Evolutionary conservation across 106 monocot species (phyloP).

Genomic region (Narthecium ossifragum): DNA sequence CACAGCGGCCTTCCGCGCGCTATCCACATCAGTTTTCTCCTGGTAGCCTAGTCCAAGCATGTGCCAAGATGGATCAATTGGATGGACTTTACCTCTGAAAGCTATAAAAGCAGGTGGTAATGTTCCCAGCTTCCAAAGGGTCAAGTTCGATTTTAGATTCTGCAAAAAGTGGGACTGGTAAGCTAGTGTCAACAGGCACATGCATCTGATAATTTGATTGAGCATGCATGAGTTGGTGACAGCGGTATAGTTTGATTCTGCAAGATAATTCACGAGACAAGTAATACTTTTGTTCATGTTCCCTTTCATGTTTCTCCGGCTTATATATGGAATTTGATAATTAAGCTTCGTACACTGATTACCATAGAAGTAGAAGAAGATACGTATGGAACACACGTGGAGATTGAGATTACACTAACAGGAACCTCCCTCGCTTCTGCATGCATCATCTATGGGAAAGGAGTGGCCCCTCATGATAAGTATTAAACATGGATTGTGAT

Average conservation of each 20-base stretch:
- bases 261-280: not conserved
- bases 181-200: not conserved
- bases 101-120: conserved; percentile 89
- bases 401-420: not conserved
- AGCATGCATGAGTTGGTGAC: not conserved
- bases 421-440: no score
- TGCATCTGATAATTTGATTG: no score
- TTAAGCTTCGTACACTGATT: no score
- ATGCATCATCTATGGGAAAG: no score
- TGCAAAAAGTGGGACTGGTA: conserved; percentile 24
- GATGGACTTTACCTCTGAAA: conserved; percentile 68
- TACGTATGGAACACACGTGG: not conserved
- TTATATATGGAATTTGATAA: no score
- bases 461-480: no score
- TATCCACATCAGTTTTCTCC: conserved; percentile 64
- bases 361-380: no score
- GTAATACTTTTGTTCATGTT: no score
- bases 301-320: not conserved
- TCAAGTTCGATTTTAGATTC: conserved; percentile 81
- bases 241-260: no score
- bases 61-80: conserved; percentile 84
- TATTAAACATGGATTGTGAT: no score
- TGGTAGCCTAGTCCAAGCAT: conserved; percentile 91
- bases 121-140: conserved; percentile 87
- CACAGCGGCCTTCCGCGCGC: conserved; percentile 59